Percentiles rank a stretch among this genome's conserved stretches.
Evolutionary conservation across 2,329 filamentous ascomycete species (phyloP).

Genomic region (Sporothrix dimorphospora): DNA sequence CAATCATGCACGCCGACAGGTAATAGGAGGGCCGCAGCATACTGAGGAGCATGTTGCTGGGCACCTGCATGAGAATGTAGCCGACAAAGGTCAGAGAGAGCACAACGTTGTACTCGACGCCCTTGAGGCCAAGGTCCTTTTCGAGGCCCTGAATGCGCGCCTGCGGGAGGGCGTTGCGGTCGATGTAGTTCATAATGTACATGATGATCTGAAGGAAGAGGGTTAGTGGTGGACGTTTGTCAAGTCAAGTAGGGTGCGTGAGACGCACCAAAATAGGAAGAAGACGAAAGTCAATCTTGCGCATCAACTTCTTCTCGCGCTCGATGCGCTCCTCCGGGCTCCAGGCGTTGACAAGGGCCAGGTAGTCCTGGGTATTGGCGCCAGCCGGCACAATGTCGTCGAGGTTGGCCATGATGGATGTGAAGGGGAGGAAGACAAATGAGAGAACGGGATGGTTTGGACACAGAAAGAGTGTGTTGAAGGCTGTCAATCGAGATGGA

Average conservation of each 20-base stretch:
- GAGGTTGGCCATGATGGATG: conserved; percentile 16
- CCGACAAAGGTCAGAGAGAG: conserved; percentile 44
- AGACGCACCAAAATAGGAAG: background rate
- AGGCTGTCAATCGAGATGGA: background rate
- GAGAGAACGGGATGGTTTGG: background rate
- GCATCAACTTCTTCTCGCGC: background rate
- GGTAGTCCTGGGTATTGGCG: background rate
- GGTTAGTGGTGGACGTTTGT: background rate
- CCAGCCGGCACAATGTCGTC: conserved; percentile 15
- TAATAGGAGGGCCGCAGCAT: conserved; percentile 50
- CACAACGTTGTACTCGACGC: conserved; percentile 45
- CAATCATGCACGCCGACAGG: conserved; percentile 36
- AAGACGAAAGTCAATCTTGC: conserved; percentile 8
- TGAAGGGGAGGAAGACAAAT: background rate
- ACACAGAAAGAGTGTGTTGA: background rate
- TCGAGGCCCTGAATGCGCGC: conserved; percentile 51
- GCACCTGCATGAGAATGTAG: conserved; percentile 41
- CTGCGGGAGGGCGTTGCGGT: conserved; percentile 40
- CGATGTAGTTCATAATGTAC: conserved; percentile 66
- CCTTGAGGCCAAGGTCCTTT: conserved; percentile 46
- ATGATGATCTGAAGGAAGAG: conserved; percentile 46
- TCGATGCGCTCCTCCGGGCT: background rate
- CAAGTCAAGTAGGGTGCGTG: background rate
- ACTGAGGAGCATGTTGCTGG: conserved; percentile 51
- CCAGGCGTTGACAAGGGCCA: conserved; percentile 7